Evolutionary conservation across 2,329 filamentous ascomycete species (phyloP), one percentile per base, ranked within the genome.

Genomic region (Fusarium begoniae): DNA sequence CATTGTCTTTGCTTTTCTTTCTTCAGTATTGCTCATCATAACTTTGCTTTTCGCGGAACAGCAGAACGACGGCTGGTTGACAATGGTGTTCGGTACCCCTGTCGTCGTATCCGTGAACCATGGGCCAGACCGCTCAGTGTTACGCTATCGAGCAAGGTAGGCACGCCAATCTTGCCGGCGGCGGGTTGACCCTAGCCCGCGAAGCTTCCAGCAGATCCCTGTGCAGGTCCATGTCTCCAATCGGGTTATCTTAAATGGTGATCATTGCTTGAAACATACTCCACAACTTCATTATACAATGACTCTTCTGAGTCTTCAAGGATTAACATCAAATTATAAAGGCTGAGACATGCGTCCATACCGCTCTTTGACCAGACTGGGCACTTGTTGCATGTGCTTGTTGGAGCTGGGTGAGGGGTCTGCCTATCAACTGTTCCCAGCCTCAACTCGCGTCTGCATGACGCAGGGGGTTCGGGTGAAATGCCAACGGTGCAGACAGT

Each of bases 401-500:
- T 12, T 22, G 9, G 15, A 22, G 6, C 6, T 11, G 4, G 13
- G 26, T 48, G 20, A 47, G 26, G 45, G 45, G 26, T 48, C 15
- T 17, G 3, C 26, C 26, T 22, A 48, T 48, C 20, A 30, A 48
- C 11, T n/a, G 26, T 12, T 30, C 20, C 26, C 20, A 17, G 45
- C 20, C 26, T 30, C 18, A 20, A 48, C 4, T 12, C 13, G 26
- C 26, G 6, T 22, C 45, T 30, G 45, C 45, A 48, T 2, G 20
- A 48, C 26, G 26, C 45, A 48, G 45, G 45, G 45, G 26, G 3
- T 30, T 30, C 6, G 20, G 8, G 14, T 14, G 20, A 12, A 7
- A 22, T 4, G 9, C 44, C 4, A 8, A 30, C 11, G 20, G 15
- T 30, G 4, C 12, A 12, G 0, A 5, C 9, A 48, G 14, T 7